Conservation (phyloP, 345 rosid species). For the Pugionium cornutum region DNA sequence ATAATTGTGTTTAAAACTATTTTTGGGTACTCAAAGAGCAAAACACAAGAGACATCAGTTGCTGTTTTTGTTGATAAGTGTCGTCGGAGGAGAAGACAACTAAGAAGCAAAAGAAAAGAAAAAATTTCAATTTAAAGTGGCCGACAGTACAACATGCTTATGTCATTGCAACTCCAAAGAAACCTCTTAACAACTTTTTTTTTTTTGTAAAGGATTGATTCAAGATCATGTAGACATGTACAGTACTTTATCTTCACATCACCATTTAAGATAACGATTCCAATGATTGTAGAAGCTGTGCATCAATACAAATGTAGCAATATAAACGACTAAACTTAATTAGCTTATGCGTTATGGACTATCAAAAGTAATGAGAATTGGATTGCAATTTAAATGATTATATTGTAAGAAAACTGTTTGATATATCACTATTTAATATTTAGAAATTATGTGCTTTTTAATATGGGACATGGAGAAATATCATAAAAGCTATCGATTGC, state of each 20-base stretch:
- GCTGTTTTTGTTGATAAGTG: constrained; percentile 36
- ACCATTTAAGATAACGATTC: constrained; percentile 11
- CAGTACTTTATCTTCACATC: constrained; percentile 31
- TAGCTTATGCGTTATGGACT: too few species aligned
- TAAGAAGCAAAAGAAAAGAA: constrained; percentile 1
- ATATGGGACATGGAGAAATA: too few species aligned
- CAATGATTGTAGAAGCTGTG: not conserved
- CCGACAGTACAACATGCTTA: constrained; percentile 52
- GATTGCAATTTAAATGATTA: too few species aligned
- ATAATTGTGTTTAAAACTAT: constrained; percentile 6
- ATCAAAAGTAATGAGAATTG: too few species aligned
- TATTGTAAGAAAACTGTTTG: too few species aligned
- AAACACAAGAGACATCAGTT: constrained; percentile 39
- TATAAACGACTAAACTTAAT: not conserved
- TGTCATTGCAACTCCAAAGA: too few species aligned
- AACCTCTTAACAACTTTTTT: constrained; percentile 23
- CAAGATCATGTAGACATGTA: constrained; percentile 35
- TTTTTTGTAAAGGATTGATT: not conserved
- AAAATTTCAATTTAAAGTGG: constrained; percentile 33
- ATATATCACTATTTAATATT: too few species aligned
- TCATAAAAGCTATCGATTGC: too few species aligned
- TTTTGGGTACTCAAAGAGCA: constrained; percentile 23
- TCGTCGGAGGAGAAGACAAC: constrained; percentile 42
- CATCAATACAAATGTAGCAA: not conserved
- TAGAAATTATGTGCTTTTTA: too few species aligned